Evolutionary conservation across 495 filamentous ascomycete species (phyloP).

Genomic region (Entonaema liquescens): DNA sequence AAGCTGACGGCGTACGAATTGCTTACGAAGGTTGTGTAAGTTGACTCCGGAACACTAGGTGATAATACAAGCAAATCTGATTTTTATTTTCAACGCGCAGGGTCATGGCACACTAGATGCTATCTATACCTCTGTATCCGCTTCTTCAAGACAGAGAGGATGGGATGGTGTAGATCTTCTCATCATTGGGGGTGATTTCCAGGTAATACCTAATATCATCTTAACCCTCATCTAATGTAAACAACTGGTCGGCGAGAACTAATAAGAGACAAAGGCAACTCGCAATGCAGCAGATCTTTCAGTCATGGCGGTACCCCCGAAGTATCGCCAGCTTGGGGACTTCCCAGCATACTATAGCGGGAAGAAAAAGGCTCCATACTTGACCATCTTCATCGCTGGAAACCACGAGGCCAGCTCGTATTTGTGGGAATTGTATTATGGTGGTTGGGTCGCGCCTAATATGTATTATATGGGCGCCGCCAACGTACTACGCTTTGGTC

Average conservation of each 20-base stretch:
- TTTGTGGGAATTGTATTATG: slow-evolving; percentile 90
- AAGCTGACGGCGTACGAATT: slow-evolving; percentile 58
- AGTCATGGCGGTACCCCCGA: slow-evolving; percentile 83
- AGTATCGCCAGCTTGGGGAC: slow-evolving; percentile 85
- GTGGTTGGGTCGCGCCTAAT: slow-evolving; percentile 95
- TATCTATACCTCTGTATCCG: slow-evolving; percentile 81
- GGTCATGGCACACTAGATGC: slow-evolving; percentile 90
- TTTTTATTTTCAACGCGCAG: slow-evolving; percentile 51
- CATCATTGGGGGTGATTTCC: slow-evolving; percentile 92
- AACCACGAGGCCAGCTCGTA: slow-evolving; percentile 94
- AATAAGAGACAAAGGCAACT: slow-evolving; percentile 60
- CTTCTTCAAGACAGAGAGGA: slow-evolving; percentile 66
- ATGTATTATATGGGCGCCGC: slow-evolving; percentile 97
- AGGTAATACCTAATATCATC: slow-evolving; percentile 59
- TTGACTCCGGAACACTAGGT: not conserved
- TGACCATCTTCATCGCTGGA: slow-evolving; percentile 91
- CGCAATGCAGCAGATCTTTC: slow-evolving; percentile 88
- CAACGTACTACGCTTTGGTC: slow-evolving; percentile 82
- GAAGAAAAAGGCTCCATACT: slow-evolving; percentile 74
- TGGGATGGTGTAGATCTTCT: slow-evolving; percentile 84
- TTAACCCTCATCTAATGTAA: slow-evolving; percentile 36
- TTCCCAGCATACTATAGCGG: slow-evolving; percentile 95
- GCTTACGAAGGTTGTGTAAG: slow-evolving; percentile 85
- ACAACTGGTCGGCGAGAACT: not conserved
- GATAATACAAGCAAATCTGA: slow-evolving; percentile 5